A percentile compares a stretch with the other conserved stretches of the same genome.
Evolutionary conservation across 202 grass and related monocot species (phyloP).

Genomic region (Eragrostis tef): DNA sequence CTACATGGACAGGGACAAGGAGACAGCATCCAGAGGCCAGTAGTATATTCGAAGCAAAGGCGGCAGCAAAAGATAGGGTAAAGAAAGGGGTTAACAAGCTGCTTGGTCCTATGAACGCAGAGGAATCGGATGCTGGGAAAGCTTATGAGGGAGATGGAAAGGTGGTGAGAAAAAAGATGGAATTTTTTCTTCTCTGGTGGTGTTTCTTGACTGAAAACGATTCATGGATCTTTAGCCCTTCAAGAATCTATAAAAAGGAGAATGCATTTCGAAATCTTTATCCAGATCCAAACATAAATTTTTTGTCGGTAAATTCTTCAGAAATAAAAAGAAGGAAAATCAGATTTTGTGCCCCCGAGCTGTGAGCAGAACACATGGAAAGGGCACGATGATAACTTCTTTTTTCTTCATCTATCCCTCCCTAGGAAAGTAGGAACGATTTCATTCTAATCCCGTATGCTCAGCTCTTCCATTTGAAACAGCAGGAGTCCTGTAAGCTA

Average conservation of each 20-base stretch:
- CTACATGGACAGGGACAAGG: constrained; percentile 32
- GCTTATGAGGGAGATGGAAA: neutral
- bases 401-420: too few species aligned
- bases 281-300: constrained; percentile 33
- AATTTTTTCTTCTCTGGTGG: constrained; percentile 24
- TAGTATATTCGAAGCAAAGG: constrained; percentile 50
- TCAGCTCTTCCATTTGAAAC: neutral
- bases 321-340: neutral
- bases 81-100: neutral
- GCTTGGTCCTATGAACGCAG: constrained; percentile 45
- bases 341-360: constrained; percentile 7
- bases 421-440: neutral
- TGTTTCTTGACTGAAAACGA: constrained; percentile 45
- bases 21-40: constrained; percentile 48
- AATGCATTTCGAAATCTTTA: constrained; percentile 44
- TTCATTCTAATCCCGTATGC: neutral
- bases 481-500: neutral
- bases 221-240: constrained; percentile 43
- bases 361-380: neutral
- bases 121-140: constrained; percentile 50
- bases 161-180: neutral
- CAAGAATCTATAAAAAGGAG: constrained; percentile 44
- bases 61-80: constrained; percentile 27
- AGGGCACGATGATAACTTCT: neutral
- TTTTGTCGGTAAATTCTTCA: neutral